Base-by-base conservation (phyloP, 345 rosid species). In the Alliaria petiolata region DNA sequence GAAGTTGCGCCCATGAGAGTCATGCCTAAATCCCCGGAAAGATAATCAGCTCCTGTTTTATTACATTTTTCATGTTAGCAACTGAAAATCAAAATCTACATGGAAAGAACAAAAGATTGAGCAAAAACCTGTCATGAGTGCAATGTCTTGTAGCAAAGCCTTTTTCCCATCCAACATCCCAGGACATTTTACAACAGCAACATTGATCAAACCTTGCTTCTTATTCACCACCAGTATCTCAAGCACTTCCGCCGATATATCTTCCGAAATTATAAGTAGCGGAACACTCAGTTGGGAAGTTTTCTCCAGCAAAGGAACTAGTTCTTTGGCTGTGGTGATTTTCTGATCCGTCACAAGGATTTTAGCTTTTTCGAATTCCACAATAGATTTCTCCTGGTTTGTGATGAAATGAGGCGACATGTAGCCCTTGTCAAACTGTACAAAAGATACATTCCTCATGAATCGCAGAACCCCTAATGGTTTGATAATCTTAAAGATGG, bases 91-190 rank as follows among this genome's bases (percentile, higher is more conserved):
- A 68, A 45, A 62, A 28, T 4, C 20, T 14, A 62, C 28, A 16
- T 4, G 6, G 34, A 54, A 10, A 39, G 6, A 19, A 5, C 0
- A 36, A 11, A 20, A 17, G 35, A 65, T 19, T 5, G 40, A 30
- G 64, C 13, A 25, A 70, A 34, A 16, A 89, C 97, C 91, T 85
- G 97, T 86, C 91, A 82, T 74, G 70, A 87, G 85, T 62, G 96
- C 96, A 74, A 93, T 86, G 73, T 93, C 97, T 81, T 89, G 96
- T 82, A 91, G 85, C 63, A 89, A 39, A 68, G 95, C 95, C 79
- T 89, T 91, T 80, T 86, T 91, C 19, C 89, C 85, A 43, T 87
- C 92, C 59, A 80, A 80, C 76, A 82, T 75, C 58, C 97, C 95
- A 3, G 95, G 97, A 77, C 92, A 84, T 74, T 89, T 85, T 39